Percentiles rank a stretch among this genome's conserved stretches.
Evolutionary conservation across 805 yeast species (phyloP).

Genomic region (Candida anglica): DNA sequence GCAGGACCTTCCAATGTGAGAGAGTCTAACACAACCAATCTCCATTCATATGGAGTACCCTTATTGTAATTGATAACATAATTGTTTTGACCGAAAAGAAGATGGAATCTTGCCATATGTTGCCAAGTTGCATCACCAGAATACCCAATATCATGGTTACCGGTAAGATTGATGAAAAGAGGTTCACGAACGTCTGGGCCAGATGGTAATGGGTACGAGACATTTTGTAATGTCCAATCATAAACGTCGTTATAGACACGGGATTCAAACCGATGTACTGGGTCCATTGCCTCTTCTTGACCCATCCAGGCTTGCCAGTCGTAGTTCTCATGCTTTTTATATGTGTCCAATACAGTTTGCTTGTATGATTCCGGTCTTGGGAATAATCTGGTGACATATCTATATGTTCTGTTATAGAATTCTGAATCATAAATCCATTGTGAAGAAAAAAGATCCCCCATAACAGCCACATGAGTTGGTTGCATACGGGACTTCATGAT

Average conservation of each 20-base stretch:
- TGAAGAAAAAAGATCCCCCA: slow-evolving; percentile 90
- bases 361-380: slow-evolving; percentile 53
- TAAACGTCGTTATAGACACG: slow-evolving; percentile 51
- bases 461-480: slow-evolving; percentile 81
- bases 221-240: slow-evolving; percentile 48
- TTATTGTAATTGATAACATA: slow-evolving; percentile 69
- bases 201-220: slow-evolving; percentile 13
- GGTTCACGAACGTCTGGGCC: slow-evolving; percentile 49
- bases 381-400: slow-evolving; percentile 70
- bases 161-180: slow-evolving; percentile 77
- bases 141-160: slow-evolving; percentile 96
- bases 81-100: slow-evolving; percentile 80
- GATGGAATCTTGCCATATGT: slow-evolving; percentile 75
- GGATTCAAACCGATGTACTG: slow-evolving; percentile 28
- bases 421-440: slow-evolving; percentile 94
- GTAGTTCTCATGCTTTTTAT: slow-evolving; percentile 46
- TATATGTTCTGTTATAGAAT: slow-evolving; percentile 70
- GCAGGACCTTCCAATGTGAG: slow-evolving; percentile 89
- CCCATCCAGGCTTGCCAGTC: slow-evolving; percentile 50
- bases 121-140: slow-evolving; percentile 92
- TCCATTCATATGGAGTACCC: slow-evolving; percentile 68
- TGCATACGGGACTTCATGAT: slow-evolving; percentile 58
- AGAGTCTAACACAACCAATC: slow-evolving; percentile 84
- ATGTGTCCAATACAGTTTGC: slow-evolving; percentile 43
- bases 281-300: slow-evolving; percentile 36